phyloP scores from a whole-genome alignment of 371 early-diverging fungal species.

The Lichtheimia hyalospora region DNA sequence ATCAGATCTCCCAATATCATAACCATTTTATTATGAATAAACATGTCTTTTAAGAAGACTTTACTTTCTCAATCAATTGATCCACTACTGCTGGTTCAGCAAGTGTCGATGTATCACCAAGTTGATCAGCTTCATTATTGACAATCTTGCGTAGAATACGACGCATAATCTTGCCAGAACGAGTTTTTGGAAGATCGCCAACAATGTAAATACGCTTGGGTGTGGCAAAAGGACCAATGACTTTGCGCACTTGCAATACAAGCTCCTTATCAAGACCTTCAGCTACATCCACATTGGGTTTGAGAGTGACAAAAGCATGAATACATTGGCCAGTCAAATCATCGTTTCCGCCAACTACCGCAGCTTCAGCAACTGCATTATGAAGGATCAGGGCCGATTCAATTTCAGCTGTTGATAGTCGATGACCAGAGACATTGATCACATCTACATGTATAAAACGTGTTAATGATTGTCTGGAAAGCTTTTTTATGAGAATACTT shows the following conservation, averaged over 20 bases:
- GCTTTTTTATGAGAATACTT: slow-evolving; percentile 1
- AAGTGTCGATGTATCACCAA: slow-evolving; percentile 90
- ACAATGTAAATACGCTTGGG: slow-evolving; percentile 88
- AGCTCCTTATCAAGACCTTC: slow-evolving; percentile 66
- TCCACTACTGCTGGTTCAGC: slow-evolving; percentile 57
- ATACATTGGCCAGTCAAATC: slow-evolving; percentile 92
- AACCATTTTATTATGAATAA: neutral
- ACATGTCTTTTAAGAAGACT: neutral
- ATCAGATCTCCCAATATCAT: too few species aligned
- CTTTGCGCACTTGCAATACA: slow-evolving; percentile 78
- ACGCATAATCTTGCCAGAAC: slow-evolving; percentile 97
- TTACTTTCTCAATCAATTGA: slow-evolving; percentile 22
- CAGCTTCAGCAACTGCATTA: slow-evolving; percentile 87
- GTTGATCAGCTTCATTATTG: slow-evolving; percentile 76
- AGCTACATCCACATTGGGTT: slow-evolving; percentile 49
- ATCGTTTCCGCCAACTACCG: slow-evolving; percentile 92
- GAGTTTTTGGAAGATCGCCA: slow-evolving; percentile 95
- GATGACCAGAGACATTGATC: slow-evolving; percentile 98
- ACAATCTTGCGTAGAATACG: slow-evolving; percentile 94
- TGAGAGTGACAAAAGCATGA: slow-evolving; percentile 74
- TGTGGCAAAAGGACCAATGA: slow-evolving; percentile 94
- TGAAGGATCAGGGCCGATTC: slow-evolving; percentile 86
- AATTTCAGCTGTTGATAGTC: slow-evolving; percentile 95
- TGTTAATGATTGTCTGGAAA: too few species aligned
- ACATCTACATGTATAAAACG: slow-evolving; percentile 58